Base-by-base conservation (phyloP, 768 basidiomycete species). In the Sporobolomyces phaffii region DNA sequence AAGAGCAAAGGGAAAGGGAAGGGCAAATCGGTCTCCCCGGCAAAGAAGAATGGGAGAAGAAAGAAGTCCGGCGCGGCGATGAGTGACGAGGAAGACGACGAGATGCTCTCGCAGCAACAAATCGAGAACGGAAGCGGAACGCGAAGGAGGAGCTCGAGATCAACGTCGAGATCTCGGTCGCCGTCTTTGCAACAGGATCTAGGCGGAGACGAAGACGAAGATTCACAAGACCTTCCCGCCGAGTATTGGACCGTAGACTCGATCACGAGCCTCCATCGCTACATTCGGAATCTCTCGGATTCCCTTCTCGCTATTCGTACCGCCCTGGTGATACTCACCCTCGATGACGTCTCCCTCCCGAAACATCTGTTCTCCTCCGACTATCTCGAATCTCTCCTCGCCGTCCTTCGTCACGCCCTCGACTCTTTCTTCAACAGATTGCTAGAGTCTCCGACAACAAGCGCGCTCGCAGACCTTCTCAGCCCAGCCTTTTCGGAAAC, bases 291-390 rank as follows among this genome's bases (percentile, higher is more conserved):
- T 33, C 49, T 68, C 29, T 22, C 54, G 36, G 70, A 72, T 45
- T 65, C 65, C 0, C 59, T 68, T 24, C 53, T 64, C 62, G 70
- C 70, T 0, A 26, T 54, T 15, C 65, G 63, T 2, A 56, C 50
- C 26, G 70, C 70, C 7, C 63, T 72, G 28, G 29, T 56, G 6
- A 22, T 72, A n/a, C 65, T 72, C 49, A 68, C 65, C 11, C 62
- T 63, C 41, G 41, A 41, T 2, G 53, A 24, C 33, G 41, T 38
- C 14, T 38, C 45, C 0, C 70, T 54, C 5, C 64, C 63, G 9
- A 62, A 65, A 20, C 74, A 93, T 88, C 80, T 97, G 13, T 94
- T 94, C 77, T 96, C 94, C 0, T 91, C 97, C 76, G 96, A 99
- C 75, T 81, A 92, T 15, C 90, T 99, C 68, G 86, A 86, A 0